Percentiles rank a stretch among this genome's conserved stretches.
Conservation (phyloP, 176 grass and related monocot species). For the Avena insularis region DNA sequence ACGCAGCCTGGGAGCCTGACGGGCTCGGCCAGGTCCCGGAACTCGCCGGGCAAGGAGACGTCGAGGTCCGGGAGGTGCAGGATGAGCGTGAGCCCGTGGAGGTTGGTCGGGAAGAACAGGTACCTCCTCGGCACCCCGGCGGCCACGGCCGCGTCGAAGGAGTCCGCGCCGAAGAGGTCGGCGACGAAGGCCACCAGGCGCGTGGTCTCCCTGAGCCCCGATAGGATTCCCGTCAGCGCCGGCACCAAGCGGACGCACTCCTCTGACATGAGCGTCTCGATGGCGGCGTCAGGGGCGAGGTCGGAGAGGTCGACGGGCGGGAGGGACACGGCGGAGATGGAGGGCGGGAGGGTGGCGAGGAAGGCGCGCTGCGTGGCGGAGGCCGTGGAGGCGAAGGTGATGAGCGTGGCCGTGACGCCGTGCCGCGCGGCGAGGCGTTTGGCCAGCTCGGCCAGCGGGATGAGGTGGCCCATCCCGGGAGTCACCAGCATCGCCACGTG, state of each 20-base stretch:
- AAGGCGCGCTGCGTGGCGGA: slow-evolving; percentile 48
- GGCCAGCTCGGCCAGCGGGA: slow-evolving; percentile 64
- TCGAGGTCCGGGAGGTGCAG: slow-evolving; percentile 55
- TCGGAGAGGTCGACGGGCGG: slow-evolving; percentile 48
- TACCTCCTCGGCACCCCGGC: slow-evolving; percentile 39
- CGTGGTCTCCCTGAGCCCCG: neutral
- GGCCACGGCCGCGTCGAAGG: slow-evolving; percentile 48
- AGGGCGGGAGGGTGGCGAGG: slow-evolving; percentile 34
- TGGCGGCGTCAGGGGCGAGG: slow-evolving; percentile 40
- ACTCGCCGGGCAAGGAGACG: slow-evolving; percentile 41
- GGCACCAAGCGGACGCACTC: slow-evolving; percentile 10
- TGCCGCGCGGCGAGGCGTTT: slow-evolving; percentile 50
- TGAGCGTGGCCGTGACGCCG: slow-evolving; percentile 46
- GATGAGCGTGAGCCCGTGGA: slow-evolving; percentile 61
- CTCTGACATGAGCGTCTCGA: slow-evolving; percentile 61
- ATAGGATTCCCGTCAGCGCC: neutral
- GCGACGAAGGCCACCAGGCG: slow-evolving; percentile 57
- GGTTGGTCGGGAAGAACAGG: slow-evolving; percentile 69
- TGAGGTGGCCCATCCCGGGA: slow-evolving; percentile 73
- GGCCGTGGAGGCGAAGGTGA: slow-evolving; percentile 50
- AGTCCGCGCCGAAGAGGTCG: slow-evolving; percentile 65
- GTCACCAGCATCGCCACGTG: slow-evolving; percentile 58
- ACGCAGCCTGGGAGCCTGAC: slow-evolving; percentile 70
- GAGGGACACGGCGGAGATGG: slow-evolving; percentile 43
- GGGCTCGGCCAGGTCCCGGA: slow-evolving; percentile 57